Evolutionary conservation across 345 rosid species (phyloP).

Genomic region (Noccaea caerulescens): DNA sequence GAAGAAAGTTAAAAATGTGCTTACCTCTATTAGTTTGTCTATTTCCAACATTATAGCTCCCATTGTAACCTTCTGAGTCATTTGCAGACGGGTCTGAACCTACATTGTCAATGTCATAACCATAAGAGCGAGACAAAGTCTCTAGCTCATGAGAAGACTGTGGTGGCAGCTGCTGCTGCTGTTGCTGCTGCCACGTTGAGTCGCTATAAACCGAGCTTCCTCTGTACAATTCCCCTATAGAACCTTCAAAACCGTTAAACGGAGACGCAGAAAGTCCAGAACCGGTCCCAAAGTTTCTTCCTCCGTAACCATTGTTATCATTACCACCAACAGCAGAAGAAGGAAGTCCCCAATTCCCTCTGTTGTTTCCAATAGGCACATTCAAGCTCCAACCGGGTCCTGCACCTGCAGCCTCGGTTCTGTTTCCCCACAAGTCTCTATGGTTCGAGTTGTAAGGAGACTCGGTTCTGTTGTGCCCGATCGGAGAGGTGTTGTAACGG

Average conservation of each 20-base stretch:
- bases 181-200: conserved; percentile 65
- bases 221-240: conserved; percentile 65
- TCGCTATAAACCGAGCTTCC: conserved; percentile 69
- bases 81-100: conserved; percentile 63
- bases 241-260: conserved; percentile 63
- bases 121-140: conserved; percentile 57
- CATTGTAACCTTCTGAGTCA: conserved; percentile 68
- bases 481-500: conserved; percentile 68
- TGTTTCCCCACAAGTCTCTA: conserved; percentile 83
- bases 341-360: conserved; percentile 65
- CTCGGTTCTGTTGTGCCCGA: conserved; percentile 63
- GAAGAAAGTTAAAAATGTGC: not conserved
- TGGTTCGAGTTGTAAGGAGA: conserved; percentile 55
- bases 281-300: conserved; percentile 54
- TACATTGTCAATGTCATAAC: conserved; percentile 64
- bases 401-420: conserved; percentile 53
- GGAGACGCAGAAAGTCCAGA: conserved; percentile 50
- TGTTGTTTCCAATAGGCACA: conserved; percentile 62
- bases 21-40: conserved; percentile 89
- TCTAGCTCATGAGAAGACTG: conserved; percentile 65
- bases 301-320: conserved; percentile 49
- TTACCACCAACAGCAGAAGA: conserved; percentile 51
- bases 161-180: conserved; percentile 34
- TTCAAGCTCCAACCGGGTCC: conserved; percentile 66
- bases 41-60: conserved; percentile 70